phyloP scores from a whole-genome alignment of 2,329 filamentous ascomycete species.

The Fusarium sp. region DNA sequence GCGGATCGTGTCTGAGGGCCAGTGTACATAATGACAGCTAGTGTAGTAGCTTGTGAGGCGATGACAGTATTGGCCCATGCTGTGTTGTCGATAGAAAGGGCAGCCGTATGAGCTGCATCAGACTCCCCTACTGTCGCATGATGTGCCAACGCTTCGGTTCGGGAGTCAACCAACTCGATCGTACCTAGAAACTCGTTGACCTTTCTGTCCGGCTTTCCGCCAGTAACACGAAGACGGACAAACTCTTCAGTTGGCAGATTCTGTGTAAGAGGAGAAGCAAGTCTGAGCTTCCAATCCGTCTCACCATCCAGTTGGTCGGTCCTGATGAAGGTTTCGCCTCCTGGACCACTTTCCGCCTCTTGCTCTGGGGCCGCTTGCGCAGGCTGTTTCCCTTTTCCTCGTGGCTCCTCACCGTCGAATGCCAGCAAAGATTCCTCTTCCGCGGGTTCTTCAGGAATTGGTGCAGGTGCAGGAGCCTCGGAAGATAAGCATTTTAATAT shows the following conservation, averaged over 20 bases:
- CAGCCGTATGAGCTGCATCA: conserved; percentile 67
- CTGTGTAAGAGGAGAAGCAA: conserved; percentile 89
- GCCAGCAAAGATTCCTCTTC: conserved; percentile 58
- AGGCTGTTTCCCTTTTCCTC: conserved; percentile 53
- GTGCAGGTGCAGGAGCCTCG: conserved; percentile 58
- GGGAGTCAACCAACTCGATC: conserved; percentile 76
- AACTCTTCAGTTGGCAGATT: conserved; percentile 79
- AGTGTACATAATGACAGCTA: conserved; percentile 94
- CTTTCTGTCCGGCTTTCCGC: conserved; percentile 90
- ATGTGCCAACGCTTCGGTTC: conserved; percentile 60
- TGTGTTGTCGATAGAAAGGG: conserved; percentile 94
- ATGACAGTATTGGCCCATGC: conserved; percentile 99
- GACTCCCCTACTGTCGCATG: conserved; percentile 51
- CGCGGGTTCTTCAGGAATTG: conserved; percentile 49
- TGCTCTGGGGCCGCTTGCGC: conserved; percentile 43
- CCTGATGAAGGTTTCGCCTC: conserved; percentile 93
- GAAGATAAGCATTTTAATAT: conserved; percentile 84
- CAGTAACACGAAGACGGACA: conserved; percentile 76
- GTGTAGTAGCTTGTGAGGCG: conserved; percentile 88
- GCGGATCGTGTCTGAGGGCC: conserved; percentile 94
- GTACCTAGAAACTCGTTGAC: conserved; percentile 97
- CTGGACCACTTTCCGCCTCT: conserved; percentile 56
- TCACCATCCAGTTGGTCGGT: conserved; percentile 98
- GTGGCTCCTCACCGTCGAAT: conserved; percentile 53
- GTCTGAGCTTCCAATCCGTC: conserved; percentile 96